Conservation (phyloP, 768 basidiomycete genomes). For the Calocera viscosa region DNA sequence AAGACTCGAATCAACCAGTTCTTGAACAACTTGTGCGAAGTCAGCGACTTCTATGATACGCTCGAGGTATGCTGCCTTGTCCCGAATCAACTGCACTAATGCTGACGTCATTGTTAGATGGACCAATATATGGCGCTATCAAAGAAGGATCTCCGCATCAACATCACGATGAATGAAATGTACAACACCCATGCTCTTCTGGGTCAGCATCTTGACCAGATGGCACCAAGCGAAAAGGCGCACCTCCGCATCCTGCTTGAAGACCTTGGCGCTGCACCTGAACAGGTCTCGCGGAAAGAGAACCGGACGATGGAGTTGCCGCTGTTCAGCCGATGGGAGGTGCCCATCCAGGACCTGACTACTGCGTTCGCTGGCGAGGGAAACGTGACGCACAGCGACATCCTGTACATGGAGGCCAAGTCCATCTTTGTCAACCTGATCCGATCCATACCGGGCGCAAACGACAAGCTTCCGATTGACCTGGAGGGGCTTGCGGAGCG, state of each 20-base stretch:
- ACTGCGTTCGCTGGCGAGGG: constrained; percentile 81
- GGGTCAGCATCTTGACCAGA: constrained; percentile 82
- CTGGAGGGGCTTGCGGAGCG: constrained; percentile 80
- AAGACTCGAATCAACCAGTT: constrained; percentile 96
- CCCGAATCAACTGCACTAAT: background rate
- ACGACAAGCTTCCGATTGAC: constrained; percentile 80
- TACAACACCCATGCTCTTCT: constrained; percentile 97
- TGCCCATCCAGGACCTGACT: constrained; percentile 93
- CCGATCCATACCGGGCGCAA: constrained; percentile 76
- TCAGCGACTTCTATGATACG: constrained; percentile 98
- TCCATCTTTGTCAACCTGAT: constrained; percentile 97
- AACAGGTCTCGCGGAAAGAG: constrained; percentile 96
- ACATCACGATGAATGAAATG: constrained; percentile 96
- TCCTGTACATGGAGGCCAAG: constrained; percentile 99
- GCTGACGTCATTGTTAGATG: constrained; percentile 45
- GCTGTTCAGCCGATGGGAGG: constrained; percentile 97
- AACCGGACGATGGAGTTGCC: constrained; percentile 86
- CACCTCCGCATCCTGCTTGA: constrained; percentile 93
- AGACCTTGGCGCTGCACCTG: constrained; percentile 84
- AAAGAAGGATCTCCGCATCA: constrained; percentile 96
- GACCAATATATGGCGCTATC: constrained; percentile 99
- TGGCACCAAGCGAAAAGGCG: constrained; percentile 95
- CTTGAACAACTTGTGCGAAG: constrained; percentile 91
- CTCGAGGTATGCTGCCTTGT: constrained; percentile 57
- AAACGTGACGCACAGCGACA: constrained; percentile 91